Conservation (phyloP, 2,329 filamentous ascomycete genomes). For the Hypomyces rosellus region DNA sequence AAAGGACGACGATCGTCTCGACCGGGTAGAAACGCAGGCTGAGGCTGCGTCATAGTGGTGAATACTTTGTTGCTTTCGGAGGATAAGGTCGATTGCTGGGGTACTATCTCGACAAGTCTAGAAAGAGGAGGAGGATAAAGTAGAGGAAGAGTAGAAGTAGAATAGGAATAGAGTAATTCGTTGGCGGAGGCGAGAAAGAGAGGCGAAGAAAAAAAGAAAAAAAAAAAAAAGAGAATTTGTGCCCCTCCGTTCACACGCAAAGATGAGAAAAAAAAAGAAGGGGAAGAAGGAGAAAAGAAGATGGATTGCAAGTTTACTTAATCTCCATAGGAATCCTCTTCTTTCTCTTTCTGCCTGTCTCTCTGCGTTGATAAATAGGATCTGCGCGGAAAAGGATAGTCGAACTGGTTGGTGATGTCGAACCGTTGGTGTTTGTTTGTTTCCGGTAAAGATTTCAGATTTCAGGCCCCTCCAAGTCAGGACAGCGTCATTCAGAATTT, state of each 20-base stretch:
- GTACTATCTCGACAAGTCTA: not conserved
- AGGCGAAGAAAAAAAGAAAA: not conserved
- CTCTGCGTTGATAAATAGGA: not conserved
- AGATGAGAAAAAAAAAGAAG: not conserved
- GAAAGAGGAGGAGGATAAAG: not conserved
- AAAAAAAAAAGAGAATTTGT: not conserved
- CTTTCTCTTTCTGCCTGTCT: too few species aligned
- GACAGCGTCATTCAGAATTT: too few species aligned
- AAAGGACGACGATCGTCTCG: constrained; percentile 26
- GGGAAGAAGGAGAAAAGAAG: not conserved
- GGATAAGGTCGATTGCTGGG: not conserved
- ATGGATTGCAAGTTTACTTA: not conserved
- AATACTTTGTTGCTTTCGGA: not conserved
- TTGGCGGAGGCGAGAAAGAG: not conserved
- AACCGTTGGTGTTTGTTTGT: not conserved
- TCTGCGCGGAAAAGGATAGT: not conserved
- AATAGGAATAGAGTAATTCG: not conserved
- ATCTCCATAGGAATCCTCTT: not conserved
- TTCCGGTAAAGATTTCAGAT: too few species aligned
- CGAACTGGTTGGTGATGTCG: not conserved
- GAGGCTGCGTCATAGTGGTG: constrained; percentile 6
- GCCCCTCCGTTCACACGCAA: not conserved
- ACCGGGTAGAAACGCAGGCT: constrained; percentile 21
- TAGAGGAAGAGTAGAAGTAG: not conserved
- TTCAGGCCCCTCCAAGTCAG: too few species aligned